Evolutionary conservation across 208 protist genomes (phyloP), one percentile per base, ranked within the genome.

Genomic region (Trypanosoma cruzi): DNA sequence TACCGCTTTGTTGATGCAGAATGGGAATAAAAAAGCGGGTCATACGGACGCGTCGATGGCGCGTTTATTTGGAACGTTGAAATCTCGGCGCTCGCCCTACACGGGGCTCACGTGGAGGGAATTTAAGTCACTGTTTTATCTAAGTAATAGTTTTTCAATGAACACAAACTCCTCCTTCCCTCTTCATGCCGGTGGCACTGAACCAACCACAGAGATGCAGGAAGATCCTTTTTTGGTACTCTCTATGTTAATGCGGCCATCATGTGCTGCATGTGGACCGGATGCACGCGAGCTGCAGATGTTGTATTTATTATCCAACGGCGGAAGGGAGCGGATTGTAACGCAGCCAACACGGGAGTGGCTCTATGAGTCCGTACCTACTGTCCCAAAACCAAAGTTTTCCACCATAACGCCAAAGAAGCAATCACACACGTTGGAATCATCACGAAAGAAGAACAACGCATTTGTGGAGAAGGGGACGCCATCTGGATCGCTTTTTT

Each of bases 91-190:
- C 46, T 42, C 24, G 3, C 52, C 60, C 4, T 54, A 24, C 10
- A 26, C 31, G n/a, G 53, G 40, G 5, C 42, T 68, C 29, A 62
- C 68, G 10, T 74, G 68, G 68, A 8, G 60, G 14, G 60, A 67
- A 18, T 74, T 74, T 42, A 67, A 68, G 53, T 26, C 36, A 18
- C 58, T 52, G 8, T 74, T 74, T 53, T 74, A 74, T 26, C 36
- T 57, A 18, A n/a, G 22, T n/a, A 40, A 44, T 7, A 34, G 31
- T 34, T 57, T 48, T 18, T 24, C 46, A 0, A 16, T 58, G 20
- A 4, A n/a, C 13, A n/a, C 37, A 44, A 16, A 5, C 5, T 44
- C 46, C 11, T 50, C 46, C 18, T 50, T 13, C 46, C 46, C 46
- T 4, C 46, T 13, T 24, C 18, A 13, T 13, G 46, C 18, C 11